These are phyloP conservation scores for Paraglomus brasilianum DNA, from an alignment of 192 early-diverging fungal genomes.

Conservation along the genomic window DNA sequence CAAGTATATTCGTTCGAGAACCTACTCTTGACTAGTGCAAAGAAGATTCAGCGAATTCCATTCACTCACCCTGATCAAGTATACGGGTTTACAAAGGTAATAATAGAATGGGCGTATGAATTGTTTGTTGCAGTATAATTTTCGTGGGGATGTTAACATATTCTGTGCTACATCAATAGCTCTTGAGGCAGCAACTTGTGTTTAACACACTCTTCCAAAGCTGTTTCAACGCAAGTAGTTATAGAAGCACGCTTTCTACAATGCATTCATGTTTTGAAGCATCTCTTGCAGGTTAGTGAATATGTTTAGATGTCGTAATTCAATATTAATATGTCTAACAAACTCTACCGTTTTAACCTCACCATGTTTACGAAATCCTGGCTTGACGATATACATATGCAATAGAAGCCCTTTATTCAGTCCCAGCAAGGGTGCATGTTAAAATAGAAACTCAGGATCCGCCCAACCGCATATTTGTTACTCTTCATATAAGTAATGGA, in stretches of 20 bases:
- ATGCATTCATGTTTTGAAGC: background rate
- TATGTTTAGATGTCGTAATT: too few species aligned
- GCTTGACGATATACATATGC: too few species aligned
- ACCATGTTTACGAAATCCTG: too few species aligned
- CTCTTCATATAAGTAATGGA: background rate
- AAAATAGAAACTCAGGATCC: slow-evolving; percentile 9
- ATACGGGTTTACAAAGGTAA: slow-evolving; percentile 16
- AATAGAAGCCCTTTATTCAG: too few species aligned
- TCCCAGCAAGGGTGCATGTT: background rate
- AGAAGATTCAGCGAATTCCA: slow-evolving; percentile 28
- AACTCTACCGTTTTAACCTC: too few species aligned
- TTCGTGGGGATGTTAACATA: background rate
- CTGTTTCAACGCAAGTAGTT: slow-evolving; percentile 24
- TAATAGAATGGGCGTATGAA: background rate
- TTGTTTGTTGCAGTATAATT: background rate
- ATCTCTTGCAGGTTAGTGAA: background rate
- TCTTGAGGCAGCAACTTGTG: slow-evolving; percentile 27
- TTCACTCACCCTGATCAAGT: slow-evolving; percentile 7
- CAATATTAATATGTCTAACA: background rate
- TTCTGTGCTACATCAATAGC: slow-evolving; percentile 7
- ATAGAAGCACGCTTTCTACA: background rate
- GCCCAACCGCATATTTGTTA: slow-evolving; percentile 1
- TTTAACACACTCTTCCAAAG: slow-evolving; percentile 29
- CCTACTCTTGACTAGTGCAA: background rate
- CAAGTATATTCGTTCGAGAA: slow-evolving; percentile 6